Evolutionary conservation across 805 yeast genomes (phyloP).

Genomic region (Wickerhamiella allomyrinae): DNA sequence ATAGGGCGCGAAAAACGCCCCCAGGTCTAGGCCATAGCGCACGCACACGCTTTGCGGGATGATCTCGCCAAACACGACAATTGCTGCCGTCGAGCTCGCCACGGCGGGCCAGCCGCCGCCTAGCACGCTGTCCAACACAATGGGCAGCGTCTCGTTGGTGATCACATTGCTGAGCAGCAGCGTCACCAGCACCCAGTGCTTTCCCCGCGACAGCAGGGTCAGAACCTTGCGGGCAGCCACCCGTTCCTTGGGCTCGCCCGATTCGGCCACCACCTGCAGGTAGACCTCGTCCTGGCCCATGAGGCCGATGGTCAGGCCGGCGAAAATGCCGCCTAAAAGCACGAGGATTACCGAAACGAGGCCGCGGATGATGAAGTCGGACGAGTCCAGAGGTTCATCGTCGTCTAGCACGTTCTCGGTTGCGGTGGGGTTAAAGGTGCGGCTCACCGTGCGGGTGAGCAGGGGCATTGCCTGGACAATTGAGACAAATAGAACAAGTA

Average conservation of each 20-base stretch:
- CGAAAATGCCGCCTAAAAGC: conserved; percentile 28
- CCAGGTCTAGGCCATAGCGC: conserved; percentile 80
- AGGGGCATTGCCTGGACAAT: conserved; percentile 1
- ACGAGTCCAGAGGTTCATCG: neutral
- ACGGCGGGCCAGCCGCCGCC: conserved; percentile 99
- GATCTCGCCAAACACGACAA: conserved; percentile 90
- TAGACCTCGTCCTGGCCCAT: conserved; percentile 98
- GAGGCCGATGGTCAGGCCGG: conserved; percentile 66
- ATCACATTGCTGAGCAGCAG: conserved; percentile 72
- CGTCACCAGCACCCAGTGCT: conserved; percentile 94
- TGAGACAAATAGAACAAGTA: neutral
- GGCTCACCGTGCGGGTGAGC: neutral
- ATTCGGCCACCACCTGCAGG: conserved; percentile 71
- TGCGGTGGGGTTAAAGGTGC: neutral
- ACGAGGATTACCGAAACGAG: conserved; percentile 23
- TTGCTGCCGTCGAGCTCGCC: conserved; percentile 78
- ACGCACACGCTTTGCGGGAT: conserved; percentile 92
- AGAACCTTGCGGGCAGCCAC: conserved; percentile 60
- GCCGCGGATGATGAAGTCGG: conserved; percentile 6
- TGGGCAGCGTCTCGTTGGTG: conserved; percentile 89
- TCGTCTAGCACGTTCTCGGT: neutral
- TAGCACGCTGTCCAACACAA: conserved; percentile 76
- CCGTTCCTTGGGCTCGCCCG: conserved; percentile 59
- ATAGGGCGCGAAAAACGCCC: conserved; percentile 81
- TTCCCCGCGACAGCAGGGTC: conserved; percentile 59